These are phyloP conservation scores for Cladorrhinum sp. DNA, from an alignment of 2,329 filamentous ascomycete genomes.

Conservation along the genomic window DNA sequence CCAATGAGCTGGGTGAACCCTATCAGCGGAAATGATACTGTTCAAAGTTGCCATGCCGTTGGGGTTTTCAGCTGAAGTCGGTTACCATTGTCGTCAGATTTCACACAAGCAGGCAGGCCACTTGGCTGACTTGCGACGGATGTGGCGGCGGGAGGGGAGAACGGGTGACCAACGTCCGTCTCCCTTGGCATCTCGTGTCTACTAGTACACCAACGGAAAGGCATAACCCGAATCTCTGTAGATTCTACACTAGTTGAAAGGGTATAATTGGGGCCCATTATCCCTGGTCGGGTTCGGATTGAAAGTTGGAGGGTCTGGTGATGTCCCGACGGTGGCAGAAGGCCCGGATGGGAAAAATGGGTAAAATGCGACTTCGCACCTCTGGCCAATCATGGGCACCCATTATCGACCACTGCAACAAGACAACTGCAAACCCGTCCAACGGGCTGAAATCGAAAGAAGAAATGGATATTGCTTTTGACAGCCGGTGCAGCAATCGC, in stretches of 20 bases:
- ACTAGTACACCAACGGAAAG: neutral
- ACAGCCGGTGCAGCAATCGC: neutral
- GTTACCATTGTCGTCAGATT: neutral
- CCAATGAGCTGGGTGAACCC: neutral
- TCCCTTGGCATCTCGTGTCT: neutral
- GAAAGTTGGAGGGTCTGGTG: neutral
- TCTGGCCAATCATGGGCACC: constrained; percentile 11
- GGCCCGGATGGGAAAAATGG: constrained; percentile 20
- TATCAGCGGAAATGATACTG: neutral
- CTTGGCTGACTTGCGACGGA: neutral
- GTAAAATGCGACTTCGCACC: constrained; percentile 15
- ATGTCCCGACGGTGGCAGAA: constrained; percentile 4
- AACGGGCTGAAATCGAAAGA: constrained; percentile 1
- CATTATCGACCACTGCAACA: constrained; percentile 3
- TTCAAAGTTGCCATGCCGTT: neutral
- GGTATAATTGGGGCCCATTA: neutral
- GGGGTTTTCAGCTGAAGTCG: neutral
- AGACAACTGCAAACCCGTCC: neutral
- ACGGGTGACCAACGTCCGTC: neutral
- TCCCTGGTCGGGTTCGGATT: neutral
- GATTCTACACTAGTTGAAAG: neutral
- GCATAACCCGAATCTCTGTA: neutral
- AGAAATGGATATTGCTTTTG: constrained; percentile 2
- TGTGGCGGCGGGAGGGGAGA: neutral
- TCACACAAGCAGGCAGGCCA: neutral